These are phyloP conservation scores for Ogataea ganodermae DNA, from an alignment of 805 yeast species.

Conservation along the genomic window DNA sequence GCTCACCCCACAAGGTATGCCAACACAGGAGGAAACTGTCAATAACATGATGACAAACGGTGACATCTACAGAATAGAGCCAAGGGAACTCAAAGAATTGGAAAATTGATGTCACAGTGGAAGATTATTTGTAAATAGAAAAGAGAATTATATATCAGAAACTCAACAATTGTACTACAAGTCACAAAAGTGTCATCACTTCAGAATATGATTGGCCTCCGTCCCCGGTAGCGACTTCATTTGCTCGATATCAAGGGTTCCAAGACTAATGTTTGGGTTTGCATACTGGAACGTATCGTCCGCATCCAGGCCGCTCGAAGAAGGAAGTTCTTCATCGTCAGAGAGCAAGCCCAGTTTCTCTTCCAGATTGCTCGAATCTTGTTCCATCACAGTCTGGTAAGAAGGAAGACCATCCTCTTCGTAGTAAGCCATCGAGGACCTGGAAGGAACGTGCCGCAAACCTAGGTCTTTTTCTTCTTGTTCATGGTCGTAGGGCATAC, in stretches of 20 bases:
- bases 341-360: constrained; percentile 29
- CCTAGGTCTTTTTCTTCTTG: neutral
- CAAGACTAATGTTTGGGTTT: constrained; percentile 21
- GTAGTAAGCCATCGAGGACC: constrained; percentile 29
- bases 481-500: neutral
- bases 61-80: constrained; percentile 41
- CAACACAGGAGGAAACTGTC: constrained; percentile 32
- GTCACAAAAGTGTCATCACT: constrained; percentile 6
- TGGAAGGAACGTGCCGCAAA: constrained; percentile 25
- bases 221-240: constrained; percentile 19
- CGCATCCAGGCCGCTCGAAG: constrained; percentile 10
- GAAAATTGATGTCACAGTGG: constrained; percentile 1
- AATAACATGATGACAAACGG: constrained; percentile 36
- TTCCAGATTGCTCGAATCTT: constrained; percentile 22
- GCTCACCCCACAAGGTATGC: constrained; percentile 30
- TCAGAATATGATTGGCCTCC: constrained; percentile 21
- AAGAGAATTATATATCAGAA: neutral
- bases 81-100: constrained; percentile 24
- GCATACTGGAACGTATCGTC: constrained; percentile 17
- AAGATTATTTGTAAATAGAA: constrained; percentile 10
- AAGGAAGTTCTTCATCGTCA: constrained; percentile 18
- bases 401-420: constrained; percentile 30
- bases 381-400: constrained; percentile 31
- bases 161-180: neutral
- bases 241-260: constrained; percentile 22